These are phyloP conservation scores for Xerocomellus intermedius DNA, from an alignment of 768 basidiomycete genomes.

Conservation along the genomic window DNA sequence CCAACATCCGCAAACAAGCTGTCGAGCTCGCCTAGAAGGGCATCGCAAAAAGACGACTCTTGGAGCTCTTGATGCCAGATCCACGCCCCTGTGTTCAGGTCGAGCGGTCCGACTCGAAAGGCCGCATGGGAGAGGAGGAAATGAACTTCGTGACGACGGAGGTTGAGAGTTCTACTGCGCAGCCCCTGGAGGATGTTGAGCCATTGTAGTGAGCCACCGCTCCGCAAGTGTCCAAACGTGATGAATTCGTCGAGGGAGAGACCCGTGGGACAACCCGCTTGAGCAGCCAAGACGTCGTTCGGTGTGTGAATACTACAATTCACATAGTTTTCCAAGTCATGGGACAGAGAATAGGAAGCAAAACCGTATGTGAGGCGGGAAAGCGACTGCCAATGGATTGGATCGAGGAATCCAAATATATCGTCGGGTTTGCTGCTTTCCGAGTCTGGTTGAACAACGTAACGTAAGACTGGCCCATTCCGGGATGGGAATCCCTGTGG, in stretches of 20 bases:
- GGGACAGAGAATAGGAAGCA: too few species aligned
- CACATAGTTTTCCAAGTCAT: too few species aligned
- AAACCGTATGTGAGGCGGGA: too few species aligned
- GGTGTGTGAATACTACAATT: not conserved
- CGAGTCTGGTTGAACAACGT: not conserved
- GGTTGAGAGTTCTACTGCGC: not conserved
- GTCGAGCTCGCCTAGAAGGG: not conserved
- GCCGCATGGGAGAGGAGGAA: not conserved
- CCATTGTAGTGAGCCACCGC: not conserved
- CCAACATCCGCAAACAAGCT: not conserved
- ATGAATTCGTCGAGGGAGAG: not conserved
- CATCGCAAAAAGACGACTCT: not conserved
- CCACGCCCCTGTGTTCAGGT: not conserved
- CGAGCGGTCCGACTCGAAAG: slow-evolving; percentile 24
- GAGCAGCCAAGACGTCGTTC: not conserved
- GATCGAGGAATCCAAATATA: too few species aligned
- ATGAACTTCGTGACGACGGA: not conserved
- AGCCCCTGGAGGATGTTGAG: not conserved
- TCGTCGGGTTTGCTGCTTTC: too few species aligned
- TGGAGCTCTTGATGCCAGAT: not conserved
- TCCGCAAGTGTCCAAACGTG: not conserved
- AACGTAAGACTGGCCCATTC: not conserved
- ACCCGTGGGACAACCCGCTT: not conserved
- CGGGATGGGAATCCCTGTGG: not conserved
- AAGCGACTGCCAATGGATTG: too few species aligned